Conservation (phyloP, 768 basidiomycete species). For the Coprinopsis sp. region DNA sequence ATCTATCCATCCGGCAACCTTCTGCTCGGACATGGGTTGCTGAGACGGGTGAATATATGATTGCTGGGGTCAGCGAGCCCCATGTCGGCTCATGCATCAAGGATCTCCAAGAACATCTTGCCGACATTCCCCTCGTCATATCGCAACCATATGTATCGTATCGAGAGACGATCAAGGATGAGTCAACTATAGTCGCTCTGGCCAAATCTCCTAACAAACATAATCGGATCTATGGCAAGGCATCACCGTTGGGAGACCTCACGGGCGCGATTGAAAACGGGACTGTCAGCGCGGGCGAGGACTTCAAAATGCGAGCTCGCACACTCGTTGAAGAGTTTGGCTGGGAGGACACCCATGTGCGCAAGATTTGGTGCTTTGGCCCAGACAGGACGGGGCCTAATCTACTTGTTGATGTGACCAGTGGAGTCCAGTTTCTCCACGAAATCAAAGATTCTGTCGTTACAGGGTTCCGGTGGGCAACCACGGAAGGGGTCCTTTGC, state of each 20-base stretch:
- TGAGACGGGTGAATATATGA: slow-evolving; percentile 95
- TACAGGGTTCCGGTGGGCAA: slow-evolving; percentile 99
- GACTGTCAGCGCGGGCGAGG: slow-evolving; percentile 84
- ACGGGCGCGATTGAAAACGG: slow-evolving; percentile 88
- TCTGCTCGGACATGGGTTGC: slow-evolving; percentile 94
- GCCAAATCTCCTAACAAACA: slow-evolving; percentile 99
- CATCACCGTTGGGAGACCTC: slow-evolving; percentile 89
- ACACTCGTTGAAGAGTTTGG: slow-evolving; percentile 92
- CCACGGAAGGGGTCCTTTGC: slow-evolving; percentile 93
- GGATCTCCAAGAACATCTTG: slow-evolving; percentile 99
- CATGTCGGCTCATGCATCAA: slow-evolving; percentile 99
- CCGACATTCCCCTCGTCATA: slow-evolving; percentile 97
- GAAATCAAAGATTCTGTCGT: slow-evolving; percentile 99
- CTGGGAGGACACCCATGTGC: slow-evolving; percentile 98
- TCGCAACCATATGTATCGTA: slow-evolving; percentile 97
- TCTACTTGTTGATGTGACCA: slow-evolving; percentile 95
- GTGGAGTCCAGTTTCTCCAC: slow-evolving; percentile 98
- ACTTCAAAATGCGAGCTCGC: slow-evolving; percentile 96
- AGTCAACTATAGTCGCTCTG: slow-evolving; percentile 92
- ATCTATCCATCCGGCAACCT: slow-evolving; percentile 98
- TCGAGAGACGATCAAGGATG: slow-evolving; percentile 93
- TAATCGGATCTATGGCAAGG: slow-evolving; percentile 96
- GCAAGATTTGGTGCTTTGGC: slow-evolving; percentile 99
- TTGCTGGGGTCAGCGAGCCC: slow-evolving; percentile 98
- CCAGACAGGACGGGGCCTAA: slow-evolving; percentile 98